phyloP scores from a whole-genome alignment of 257 asterid genomes.

The Nicotiana benthamiana region DNA sequence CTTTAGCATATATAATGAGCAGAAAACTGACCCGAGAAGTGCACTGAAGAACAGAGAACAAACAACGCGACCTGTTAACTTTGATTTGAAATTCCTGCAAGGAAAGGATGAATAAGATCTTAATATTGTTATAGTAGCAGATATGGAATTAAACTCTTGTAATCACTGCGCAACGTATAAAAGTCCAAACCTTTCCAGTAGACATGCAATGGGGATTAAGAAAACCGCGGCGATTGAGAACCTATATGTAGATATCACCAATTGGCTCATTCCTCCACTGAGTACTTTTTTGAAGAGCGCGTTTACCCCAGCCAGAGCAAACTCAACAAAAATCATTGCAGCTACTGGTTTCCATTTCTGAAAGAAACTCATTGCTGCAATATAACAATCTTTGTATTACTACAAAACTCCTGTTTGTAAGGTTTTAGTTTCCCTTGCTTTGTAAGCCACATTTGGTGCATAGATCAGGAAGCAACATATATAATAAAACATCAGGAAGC shows the following conservation, averaged over 20 bases:
- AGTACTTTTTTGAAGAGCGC: background rate
- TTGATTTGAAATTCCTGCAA: conserved; percentile 15
- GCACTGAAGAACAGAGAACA: conserved; percentile 51
- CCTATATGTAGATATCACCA: background rate
- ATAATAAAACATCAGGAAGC: background rate
- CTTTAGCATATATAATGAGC: background rate
- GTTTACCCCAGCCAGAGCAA: conserved; percentile 10
- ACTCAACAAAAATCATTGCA: conserved; percentile 7
- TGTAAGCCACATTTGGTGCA: background rate
- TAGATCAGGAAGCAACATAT: background rate
- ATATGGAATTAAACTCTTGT: background rate
- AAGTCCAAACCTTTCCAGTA: background rate
- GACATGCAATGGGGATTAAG: conserved; percentile 2
- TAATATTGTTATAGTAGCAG: background rate
- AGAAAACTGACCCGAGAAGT: conserved; percentile 49
- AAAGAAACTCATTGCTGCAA: conserved; percentile 2
- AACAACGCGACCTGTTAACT: conserved; percentile 36
- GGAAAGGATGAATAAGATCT: conserved; percentile 14
- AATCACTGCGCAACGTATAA: background rate
- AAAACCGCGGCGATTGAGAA: background rate
- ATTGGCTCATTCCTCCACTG: conserved; percentile 2
- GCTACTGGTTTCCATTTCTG: conserved; percentile 5
- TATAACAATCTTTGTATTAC: background rate
- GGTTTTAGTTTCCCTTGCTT: background rate
- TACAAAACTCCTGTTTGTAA: background rate